These are phyloP conservation scores for Auxenochlorella pyrenoidosa DNA, from an alignment of 139 green algal species.

Conservation along the genomic window DNA sequence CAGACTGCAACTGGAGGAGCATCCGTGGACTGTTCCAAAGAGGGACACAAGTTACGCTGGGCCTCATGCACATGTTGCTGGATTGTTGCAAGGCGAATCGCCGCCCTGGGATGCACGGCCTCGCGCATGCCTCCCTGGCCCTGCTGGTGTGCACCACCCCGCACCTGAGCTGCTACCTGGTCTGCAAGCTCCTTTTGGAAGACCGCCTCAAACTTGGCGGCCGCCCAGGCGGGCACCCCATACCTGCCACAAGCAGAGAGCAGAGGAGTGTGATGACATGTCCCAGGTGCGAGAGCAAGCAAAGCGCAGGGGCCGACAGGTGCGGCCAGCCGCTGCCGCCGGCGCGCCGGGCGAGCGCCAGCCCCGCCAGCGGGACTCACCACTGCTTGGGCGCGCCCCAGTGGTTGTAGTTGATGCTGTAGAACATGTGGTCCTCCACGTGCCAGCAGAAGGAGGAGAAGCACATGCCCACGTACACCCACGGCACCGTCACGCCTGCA, in stretches of 20 bases:
- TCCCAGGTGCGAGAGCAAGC: background rate
- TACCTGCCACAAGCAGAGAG: slow-evolving; percentile 57
- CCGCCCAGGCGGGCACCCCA: slow-evolving; percentile 73
- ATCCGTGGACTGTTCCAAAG: no score
- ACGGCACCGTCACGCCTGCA: slow-evolving; percentile 79
- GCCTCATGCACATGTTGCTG: no score
- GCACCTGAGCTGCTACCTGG: slow-evolving; percentile 44
- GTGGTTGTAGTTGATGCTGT: slow-evolving; percentile 95
- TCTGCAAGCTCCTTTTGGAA: slow-evolving; percentile 79
- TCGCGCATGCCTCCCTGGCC: no score
- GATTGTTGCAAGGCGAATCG: no score
- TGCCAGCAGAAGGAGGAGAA: slow-evolving; percentile 88
- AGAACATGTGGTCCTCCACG: slow-evolving; percentile 93
- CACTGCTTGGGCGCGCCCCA: slow-evolving; percentile 71
- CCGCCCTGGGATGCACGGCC: no score
- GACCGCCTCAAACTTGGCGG: slow-evolving; percentile 67
- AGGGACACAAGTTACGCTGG: no score
- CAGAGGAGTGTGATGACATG: background rate
- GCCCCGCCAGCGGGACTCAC: no score
- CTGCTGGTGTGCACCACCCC: background rate
- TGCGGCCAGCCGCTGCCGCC: no score
- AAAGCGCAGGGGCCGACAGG: no score
- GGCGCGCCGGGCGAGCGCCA: no score
- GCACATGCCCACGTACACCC: slow-evolving; percentile 87
- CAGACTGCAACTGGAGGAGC: no score